A percentile compares a stretch with the other conserved stretches of the same genome.
These are phyloP conservation scores for Candida fluviatilis DNA, from an alignment of 805 yeast species.

Conservation along the genomic window DNA sequence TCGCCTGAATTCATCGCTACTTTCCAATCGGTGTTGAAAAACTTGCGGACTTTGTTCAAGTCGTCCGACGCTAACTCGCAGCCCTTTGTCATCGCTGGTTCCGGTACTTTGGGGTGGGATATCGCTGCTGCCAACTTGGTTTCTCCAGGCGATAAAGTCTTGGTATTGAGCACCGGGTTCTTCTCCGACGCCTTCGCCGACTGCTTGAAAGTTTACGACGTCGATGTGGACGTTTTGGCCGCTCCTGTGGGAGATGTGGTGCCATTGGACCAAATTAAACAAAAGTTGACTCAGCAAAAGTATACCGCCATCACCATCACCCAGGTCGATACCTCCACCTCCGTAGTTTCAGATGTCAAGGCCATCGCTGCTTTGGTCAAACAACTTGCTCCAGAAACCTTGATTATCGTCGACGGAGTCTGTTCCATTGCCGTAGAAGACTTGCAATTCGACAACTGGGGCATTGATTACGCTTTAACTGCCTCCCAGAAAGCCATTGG, in stretches of 20 bases:
- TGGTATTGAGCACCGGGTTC: conserved; percentile 86
- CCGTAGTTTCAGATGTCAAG: conserved; percentile 76
- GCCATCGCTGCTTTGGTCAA: conserved; percentile 59
- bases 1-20: conserved; percentile 75
- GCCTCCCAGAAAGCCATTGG: conserved; percentile 97
- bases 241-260: conserved; percentile 75
- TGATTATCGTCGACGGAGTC: conserved; percentile 88
- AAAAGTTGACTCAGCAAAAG: conserved; percentile 45
- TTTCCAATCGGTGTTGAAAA: conserved; percentile 64
- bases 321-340: conserved; percentile 95
- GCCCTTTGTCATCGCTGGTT: conserved; percentile 79
- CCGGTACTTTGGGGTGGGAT: conserved; percentile 97
- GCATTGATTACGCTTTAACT: conserved; percentile 79
- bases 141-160: conserved; percentile 59
- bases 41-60: conserved; percentile 71
- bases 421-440: conserved; percentile 91
- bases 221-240: conserved; percentile 65
- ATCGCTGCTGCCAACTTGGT: conserved; percentile 75
- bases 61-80: conserved; percentile 62
- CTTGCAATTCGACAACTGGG: conserved; percentile 84
- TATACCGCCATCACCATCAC: conserved; percentile 79
- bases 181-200: conserved; percentile 62
- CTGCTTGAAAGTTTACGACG: conserved; percentile 67
- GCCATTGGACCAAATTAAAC: conserved; percentile 51
- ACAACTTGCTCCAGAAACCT: conserved; percentile 68